These are phyloP conservation scores for Phytophthora pinifolia DNA, from an alignment of 352 stramenopile genomes.

Conservation along the genomic window DNA sequence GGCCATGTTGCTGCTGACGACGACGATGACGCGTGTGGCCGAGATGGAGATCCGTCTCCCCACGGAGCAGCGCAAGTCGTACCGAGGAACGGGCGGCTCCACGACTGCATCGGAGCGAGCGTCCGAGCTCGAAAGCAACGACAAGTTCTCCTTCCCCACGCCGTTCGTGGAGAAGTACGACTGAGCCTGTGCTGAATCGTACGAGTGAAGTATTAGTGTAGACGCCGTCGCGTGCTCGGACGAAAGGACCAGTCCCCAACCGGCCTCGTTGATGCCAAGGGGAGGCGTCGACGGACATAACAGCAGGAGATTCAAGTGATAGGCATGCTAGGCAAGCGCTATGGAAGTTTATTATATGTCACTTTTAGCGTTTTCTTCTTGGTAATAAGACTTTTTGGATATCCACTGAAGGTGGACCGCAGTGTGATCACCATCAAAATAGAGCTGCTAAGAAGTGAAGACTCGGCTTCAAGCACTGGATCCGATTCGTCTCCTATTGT, in stretches of 20 bases:
- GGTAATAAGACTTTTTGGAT: neutral
- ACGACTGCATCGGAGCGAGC: conserved; percentile 51
- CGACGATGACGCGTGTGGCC: conserved; percentile 84
- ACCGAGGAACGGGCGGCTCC: conserved; percentile 42
- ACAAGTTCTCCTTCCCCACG: conserved; percentile 59
- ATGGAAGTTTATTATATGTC: conserved; percentile 37
- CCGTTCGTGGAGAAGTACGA: conserved; percentile 68
- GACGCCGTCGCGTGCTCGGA: conserved; percentile 23
- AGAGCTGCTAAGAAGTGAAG: conserved; percentile 18
- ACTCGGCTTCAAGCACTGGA: neutral
- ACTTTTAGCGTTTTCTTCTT: conserved; percentile 10
- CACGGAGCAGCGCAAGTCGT: conserved; percentile 45
- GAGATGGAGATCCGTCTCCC: conserved; percentile 80
- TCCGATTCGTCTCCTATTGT: conserved; percentile 22
- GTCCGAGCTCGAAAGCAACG: conserved; percentile 41
- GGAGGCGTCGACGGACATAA: too few relatives aligned
- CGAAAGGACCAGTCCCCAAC: conserved; percentile 10
- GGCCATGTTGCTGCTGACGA: conserved; percentile 81
- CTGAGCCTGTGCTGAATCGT: conserved; percentile 23
- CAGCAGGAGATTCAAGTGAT: conserved; percentile 17
- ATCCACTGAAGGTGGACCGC: conserved; percentile 1
- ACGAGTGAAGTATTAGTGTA: conserved; percentile 38
- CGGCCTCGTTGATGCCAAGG: conserved; percentile 17
- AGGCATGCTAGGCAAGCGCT: conserved; percentile 11
- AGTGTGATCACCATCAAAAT: conserved; percentile 2